Evolutionary conservation across 2,329 filamentous ascomycete genomes (phyloP), one percentile per base, ranked within the genome.

Genomic region (Colletotrichum lentis): DNA sequence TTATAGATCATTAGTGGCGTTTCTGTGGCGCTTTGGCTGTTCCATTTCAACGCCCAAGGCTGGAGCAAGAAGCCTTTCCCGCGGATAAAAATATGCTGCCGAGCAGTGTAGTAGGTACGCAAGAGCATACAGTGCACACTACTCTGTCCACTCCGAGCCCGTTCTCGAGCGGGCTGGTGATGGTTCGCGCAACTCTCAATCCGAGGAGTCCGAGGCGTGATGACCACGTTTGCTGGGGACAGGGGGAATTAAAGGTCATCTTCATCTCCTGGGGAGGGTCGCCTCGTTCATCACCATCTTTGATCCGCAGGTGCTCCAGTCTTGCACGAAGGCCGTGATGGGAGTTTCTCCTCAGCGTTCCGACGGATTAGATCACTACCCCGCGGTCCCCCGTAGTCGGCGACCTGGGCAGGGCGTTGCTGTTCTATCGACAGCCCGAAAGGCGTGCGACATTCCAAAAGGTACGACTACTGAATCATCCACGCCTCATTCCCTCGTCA

Each of bases 41-140:
- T 41, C 57, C 22, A 39, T 24, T 64, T 49, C 54, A 47, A 47
- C 53, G 18, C 31, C 18, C 31, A 37, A 12, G 49, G 57, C 56
- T 55, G 41, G 46, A 46, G 41, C 55, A 27, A 27, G 18, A 54
- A 61, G 62, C 62, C 47, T 43, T 61, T 62, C 62, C 62, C 62
- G 49, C 49, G 41, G 44, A 31, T 7, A 20, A 46, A 24, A 18
- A 27, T 10, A n/a, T 18, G 27, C 27, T 27, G 24, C 27, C 27
- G 8, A 22, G 53, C 54, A 31, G 54, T 39, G 39, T 44, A n/a
- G 11, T 37, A 10, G 24, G 35, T 47, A 10, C 43, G 24, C 56
- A 49, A 43, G n/a, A 37, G 37, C 56, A 35, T 6, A 31, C 7
- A 27, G 27, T 31, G 27, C 27, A 10, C 27, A 31, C 8, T 31